These are phyloP conservation scores for Mallotus japonicus DNA, from an alignment of 441 rosid species.

Conservation along the genomic window DNA sequence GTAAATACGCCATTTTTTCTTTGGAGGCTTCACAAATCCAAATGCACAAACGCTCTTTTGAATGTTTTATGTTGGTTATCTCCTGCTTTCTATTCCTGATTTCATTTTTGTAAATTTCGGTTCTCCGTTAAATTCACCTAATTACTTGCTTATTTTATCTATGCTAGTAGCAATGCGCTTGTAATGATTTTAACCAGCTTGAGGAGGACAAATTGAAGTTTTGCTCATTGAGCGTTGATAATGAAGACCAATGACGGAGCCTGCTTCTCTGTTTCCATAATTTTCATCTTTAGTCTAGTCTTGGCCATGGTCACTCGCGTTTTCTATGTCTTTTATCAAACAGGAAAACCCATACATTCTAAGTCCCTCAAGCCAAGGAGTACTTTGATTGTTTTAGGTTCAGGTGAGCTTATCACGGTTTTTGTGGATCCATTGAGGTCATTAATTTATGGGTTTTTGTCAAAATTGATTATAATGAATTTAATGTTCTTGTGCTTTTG, in stretches of 20 bases:
- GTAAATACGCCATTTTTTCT: too few species aligned
- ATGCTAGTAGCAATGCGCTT: too few species aligned
- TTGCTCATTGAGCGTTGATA: neutral
- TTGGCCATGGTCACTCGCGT: conserved; percentile 12
- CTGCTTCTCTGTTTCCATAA: neutral
- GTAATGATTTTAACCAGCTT: too few species aligned
- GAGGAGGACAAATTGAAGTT: too few species aligned
- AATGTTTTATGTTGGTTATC: too few species aligned
- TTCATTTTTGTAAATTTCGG: too few species aligned
- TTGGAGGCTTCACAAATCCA: too few species aligned
- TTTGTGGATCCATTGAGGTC: neutral
- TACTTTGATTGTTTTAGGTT: conserved; percentile 75
- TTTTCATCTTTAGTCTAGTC: conserved; percentile 1
- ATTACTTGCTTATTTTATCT: too few species aligned
- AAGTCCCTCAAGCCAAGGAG: conserved; percentile 45
- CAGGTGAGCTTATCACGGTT: conserved; percentile 39
- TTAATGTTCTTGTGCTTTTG: neutral
- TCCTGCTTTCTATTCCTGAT: too few species aligned
- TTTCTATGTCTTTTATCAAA: conserved; percentile 25
- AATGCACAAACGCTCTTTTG: too few species aligned
- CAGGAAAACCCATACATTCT: conserved; percentile 52
- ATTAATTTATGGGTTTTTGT: neutral
- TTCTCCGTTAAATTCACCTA: too few species aligned
- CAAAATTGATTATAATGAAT: neutral
- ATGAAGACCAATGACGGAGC: conserved; percentile 11